Base-by-base conservation (phyloP, 257 asterid genomes). In the Striga asiatica region DNA sequence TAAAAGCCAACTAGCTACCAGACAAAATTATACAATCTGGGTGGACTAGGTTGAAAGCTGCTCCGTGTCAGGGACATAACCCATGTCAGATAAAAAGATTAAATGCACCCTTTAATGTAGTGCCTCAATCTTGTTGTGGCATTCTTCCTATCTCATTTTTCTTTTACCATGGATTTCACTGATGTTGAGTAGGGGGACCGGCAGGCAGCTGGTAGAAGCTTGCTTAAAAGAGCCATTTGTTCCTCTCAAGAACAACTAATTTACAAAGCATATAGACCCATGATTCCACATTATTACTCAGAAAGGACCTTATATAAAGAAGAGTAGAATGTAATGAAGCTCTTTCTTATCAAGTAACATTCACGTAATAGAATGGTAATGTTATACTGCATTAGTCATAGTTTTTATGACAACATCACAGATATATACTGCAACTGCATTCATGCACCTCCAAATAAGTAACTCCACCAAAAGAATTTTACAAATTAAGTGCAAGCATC, bases 371-470 rank as follows among this genome's bases (percentile, higher is more conserved):
- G 47, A 58, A 51, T 6, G 12, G 59, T 22, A 21, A 32, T 43
- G 35, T 28, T 21, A 10, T 25, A 38, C 21, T 45, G 18, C 55
- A 29, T 3, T 4, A 18, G 25, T 29, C 12, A 13, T 49, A 23
- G 27, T n/a, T 2, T 23, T 49, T 29, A 17, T 29, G 64, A 52
- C 56, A 17, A 41, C 18, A 8, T 46, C 41, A 50, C 23, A 16
- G 47, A 53, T 45, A 31, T 14, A 31, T 7, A 51, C 23, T 11
- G 34, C 56, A 38, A 38, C 52, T 19, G 46, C 53, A 45, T 22
- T 23, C 14, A 52, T 14, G 47, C 55, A 61, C 24, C 60, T 29
- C 45, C 12, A 56, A 51, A 54, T 18, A 56, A 46, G 47, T 49
- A 66, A 17, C 37, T 46, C 35, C 42, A 34, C n/a, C 12, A 24